These are phyloP conservation scores for Cytauxzoon felis DNA, from an alignment of 169 alveolate species.

Conservation along the genomic window DNA sequence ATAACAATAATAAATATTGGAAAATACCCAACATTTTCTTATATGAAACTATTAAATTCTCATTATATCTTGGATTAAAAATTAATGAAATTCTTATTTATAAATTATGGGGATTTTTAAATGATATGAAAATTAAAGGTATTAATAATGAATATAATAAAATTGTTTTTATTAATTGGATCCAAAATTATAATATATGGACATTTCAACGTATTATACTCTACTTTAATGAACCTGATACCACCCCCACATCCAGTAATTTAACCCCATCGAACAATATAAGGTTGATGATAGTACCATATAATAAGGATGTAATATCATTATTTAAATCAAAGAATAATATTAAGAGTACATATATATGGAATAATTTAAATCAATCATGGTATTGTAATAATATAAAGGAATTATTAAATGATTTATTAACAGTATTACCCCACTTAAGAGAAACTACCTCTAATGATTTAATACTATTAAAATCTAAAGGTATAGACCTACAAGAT, in stretches of 20 bases:
- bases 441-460: constrained; percentile 24
- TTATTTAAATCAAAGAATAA: constrained; percentile 33
- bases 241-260: neutral
- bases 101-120: constrained; percentile 40
- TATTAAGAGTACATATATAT: neutral
- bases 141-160: constrained; percentile 21
- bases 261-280: neutral
- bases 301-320: constrained; percentile 43
- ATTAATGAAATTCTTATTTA: constrained; percentile 25
- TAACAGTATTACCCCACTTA: constrained; percentile 36
- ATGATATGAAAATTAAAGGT: constrained; percentile 11
- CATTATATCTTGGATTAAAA: constrained; percentile 26
- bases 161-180: constrained; percentile 26
- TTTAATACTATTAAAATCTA: constrained; percentile 6
- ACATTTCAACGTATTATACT: constrained; percentile 31
- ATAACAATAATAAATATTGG: constrained; percentile 38
- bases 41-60: constrained; percentile 40
- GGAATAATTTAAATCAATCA: constrained; percentile 20
- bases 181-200: constrained; percentile 32
- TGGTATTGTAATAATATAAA: constrained; percentile 22
- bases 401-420: constrained; percentile 22
- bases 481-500: constrained; percentile 7
- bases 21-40: constrained; percentile 1
- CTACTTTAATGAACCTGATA: too few species aligned
- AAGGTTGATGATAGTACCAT: constrained; percentile 23